Base-by-base conservation (phyloP, 352 stramenopile species). In the Thalassiosira ordinaria region DNA sequence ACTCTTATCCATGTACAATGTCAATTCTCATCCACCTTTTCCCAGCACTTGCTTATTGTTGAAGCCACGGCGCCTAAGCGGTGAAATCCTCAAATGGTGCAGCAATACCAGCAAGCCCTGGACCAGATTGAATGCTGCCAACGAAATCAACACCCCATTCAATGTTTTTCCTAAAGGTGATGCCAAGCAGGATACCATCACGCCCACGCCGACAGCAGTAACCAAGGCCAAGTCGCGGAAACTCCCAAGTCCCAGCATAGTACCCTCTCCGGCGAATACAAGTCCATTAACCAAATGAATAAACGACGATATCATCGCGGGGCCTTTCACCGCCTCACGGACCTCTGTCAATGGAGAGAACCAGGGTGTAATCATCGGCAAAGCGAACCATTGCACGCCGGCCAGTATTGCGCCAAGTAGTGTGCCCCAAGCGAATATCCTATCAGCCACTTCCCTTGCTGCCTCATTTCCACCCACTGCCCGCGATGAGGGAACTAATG, bases 231-330 rank as follows among this genome's bases (percentile, higher is more conserved):
- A 74, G 20, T 84, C 87, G n/a, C 66, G 71, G 52, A 83, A 92
- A 13, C n/a, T 52, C 5, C 70, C 76, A 8, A 89, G 49, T n/a
- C 87, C 87, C 44, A 92, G 65, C 81, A 94, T 90, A 1, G 87
- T 71, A 1, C 89, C 89, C 65, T 94, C 89, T 4, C 87, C 89
- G 14, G 87, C 79, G 64, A 94, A 91, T 0, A 89, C 77, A 0
- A 89, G 65, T 11, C 90, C 87, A 74, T 95, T 94, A 0, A 93
- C 60, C 16, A 93, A 63, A 68, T 93, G 89, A 53, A 92, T 83
- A 33, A 93, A 73, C 2, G 80, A 81, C 1, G 84, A 82, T 39
- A 95, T 91, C 4, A 80, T 51, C 8, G 89, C 74, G 2, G 90
- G 90, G 29, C 75, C 74, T 62, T 76, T 71, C 0, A 91, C 87